Evolutionary conservation across 192 early-diverging fungal species (phyloP).

Genomic region (Coemansia sp.): DNA sequence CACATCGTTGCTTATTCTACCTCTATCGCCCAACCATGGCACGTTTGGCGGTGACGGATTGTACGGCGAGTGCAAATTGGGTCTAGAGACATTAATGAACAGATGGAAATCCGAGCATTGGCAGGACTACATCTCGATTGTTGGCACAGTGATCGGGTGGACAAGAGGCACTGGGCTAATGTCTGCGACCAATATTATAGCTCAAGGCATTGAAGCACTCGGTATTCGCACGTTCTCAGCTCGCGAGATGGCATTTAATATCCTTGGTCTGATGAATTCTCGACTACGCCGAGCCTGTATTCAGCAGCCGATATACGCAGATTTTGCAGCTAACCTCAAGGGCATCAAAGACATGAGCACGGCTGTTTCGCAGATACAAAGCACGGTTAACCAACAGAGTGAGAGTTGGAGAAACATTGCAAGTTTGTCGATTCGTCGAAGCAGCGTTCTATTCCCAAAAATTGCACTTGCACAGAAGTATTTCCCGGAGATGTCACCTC

Average conservation of each 20-base stretch:
- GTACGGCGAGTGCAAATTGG: too few species aligned
- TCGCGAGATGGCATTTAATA: constrained; percentile 91
- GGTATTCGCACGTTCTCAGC: constrained; percentile 88
- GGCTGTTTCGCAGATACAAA: not conserved
- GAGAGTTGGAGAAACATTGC: not conserved
- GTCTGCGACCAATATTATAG: constrained; percentile 82
- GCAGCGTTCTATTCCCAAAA: not conserved
- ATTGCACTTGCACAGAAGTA: not conserved
- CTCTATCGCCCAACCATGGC: too few species aligned
- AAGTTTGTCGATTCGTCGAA: not conserved
- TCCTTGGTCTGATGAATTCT: constrained; percentile 82
- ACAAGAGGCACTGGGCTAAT: constrained; percentile 93
- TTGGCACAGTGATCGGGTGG: too few species aligned
- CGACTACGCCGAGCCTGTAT: constrained; percentile 68
- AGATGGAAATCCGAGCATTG: constrained; percentile 88
- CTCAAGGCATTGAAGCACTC: constrained; percentile 77
- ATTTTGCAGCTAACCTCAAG: constrained; percentile 82
- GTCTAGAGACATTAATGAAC: constrained; percentile 92
- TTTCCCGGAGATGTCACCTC: constrained; percentile 50
- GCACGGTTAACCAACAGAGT: constrained; percentile 3
- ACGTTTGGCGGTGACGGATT: too few species aligned
- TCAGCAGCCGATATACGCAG: constrained; percentile 81
- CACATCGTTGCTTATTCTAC: too few species aligned
- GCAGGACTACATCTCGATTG: constrained; percentile 81
- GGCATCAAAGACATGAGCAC: constrained; percentile 54